Percentiles rank a stretch among this genome's conserved stretches.
phyloP scores from a whole-genome alignment of 495 filamentous ascomycete genomes.

The Parmelia sp. region DNA sequence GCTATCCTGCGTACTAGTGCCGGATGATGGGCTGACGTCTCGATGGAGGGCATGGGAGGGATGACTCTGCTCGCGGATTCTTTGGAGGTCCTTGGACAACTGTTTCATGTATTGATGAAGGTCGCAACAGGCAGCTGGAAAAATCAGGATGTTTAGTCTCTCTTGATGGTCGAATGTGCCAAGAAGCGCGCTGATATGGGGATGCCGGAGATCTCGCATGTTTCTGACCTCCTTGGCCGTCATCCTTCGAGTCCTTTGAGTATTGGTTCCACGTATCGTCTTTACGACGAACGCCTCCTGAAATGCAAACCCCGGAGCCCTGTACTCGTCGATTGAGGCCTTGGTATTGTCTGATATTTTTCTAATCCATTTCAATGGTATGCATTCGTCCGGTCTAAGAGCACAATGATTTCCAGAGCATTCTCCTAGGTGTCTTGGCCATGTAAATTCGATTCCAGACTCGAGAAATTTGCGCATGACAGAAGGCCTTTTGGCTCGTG shows the following conservation, averaged over 20 bases:
- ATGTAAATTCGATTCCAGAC: not conserved
- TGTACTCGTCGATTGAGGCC: not conserved
- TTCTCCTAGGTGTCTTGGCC: not conserved
- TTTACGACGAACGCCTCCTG: constrained; percentile 1
- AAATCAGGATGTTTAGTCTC: constrained; percentile 5
- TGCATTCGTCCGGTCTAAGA: not conserved
- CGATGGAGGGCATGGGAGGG: no score
- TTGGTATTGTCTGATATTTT: not conserved
- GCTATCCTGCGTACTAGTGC: no score
- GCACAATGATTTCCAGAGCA: not conserved
- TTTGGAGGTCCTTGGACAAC: not conserved
- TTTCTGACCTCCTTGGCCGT: constrained; percentile 3
- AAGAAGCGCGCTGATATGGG: constrained; percentile 3
- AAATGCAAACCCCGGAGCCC: not conserved
- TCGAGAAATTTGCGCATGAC: constrained; percentile 8
- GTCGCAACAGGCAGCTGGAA: constrained; percentile 7
- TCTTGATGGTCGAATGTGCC: not conserved
- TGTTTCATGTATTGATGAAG: constrained; percentile 3
- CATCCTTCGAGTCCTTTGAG: not conserved
- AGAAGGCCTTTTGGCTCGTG: not conserved
- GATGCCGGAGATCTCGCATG: constrained; percentile 7
- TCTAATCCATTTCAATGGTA: not conserved
- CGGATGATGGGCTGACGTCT: no score
- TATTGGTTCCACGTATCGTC: not conserved
- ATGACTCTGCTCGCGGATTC: no score